phyloP scores from a whole-genome alignment of 352 stramenopile genomes.

The Phytophthora lateralis region DNA sequence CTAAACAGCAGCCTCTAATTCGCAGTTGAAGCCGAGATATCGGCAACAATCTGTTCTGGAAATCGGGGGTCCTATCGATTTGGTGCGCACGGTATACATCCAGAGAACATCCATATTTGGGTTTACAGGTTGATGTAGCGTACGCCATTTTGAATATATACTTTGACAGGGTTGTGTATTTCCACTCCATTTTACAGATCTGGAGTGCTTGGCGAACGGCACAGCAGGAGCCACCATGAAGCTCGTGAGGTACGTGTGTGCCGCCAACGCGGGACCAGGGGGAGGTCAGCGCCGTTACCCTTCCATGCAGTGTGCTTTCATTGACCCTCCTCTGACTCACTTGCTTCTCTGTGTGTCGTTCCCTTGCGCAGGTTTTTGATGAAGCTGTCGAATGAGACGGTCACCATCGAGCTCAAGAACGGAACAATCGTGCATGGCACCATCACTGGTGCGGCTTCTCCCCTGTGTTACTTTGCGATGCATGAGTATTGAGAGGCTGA shows the following conservation, averaged over 20 bases:
- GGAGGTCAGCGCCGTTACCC: neutral
- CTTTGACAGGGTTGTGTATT: too few species aligned
- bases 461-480: neutral
- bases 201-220: constrained; percentile 2
- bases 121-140: too few species aligned
- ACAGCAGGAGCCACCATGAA: constrained; percentile 36
- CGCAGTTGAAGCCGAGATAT: too few species aligned
- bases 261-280: neutral
- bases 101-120: too few species aligned
- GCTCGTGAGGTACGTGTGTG: constrained; percentile 44
- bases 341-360: neutral
- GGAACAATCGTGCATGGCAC: constrained; percentile 99
- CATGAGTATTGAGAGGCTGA: neutral
- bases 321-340: neutral
- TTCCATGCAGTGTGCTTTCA: neutral
- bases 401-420: constrained; percentile 99
- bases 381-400: constrained; percentile 99
- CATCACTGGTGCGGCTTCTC: constrained; percentile 83
- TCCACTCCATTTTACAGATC: constrained; percentile 4
- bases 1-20: too few species aligned
- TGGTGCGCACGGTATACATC: too few species aligned
- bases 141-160: too few species aligned
- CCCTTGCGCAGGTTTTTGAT: constrained; percentile 91
- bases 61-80: too few species aligned
- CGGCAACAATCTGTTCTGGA: too few species aligned